These are phyloP conservation scores for Aspergillus floridensis DNA, from an alignment of 2,329 filamentous ascomycete genomes.

Conservation along the genomic window DNA sequence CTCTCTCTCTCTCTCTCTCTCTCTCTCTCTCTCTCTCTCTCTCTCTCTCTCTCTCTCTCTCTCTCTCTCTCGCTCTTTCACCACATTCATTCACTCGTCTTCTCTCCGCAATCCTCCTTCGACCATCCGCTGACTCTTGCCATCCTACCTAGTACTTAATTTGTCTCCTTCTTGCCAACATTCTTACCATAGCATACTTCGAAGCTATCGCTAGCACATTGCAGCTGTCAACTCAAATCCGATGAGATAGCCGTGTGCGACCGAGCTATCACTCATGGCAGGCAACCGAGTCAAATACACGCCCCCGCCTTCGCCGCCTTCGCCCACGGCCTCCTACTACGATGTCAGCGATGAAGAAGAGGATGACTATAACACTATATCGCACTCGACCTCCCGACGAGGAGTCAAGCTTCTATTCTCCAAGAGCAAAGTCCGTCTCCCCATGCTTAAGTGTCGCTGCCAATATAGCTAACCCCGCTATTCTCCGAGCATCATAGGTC, in stretches of 20 bases:
- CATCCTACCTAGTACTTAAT: neutral
- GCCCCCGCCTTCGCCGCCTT: slow-evolving; percentile 52
- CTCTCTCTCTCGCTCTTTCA: neutral
- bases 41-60: neutral
- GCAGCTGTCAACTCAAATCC: neutral
- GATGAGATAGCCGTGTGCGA: neutral
- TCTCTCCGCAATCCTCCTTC: slow-evolving; percentile 4
- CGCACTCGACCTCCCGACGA: slow-evolving; percentile 69
- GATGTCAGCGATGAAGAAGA: slow-evolving; percentile 96
- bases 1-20: too few species aligned
- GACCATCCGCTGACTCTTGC: slow-evolving; percentile 1
- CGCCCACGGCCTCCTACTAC: slow-evolving; percentile 85
- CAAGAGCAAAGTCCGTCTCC: slow-evolving; percentile 78
- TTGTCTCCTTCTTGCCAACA: neutral
- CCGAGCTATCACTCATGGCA: slow-evolving; percentile 27
- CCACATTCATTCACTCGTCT: slow-evolving; percentile 2
- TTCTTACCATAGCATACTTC: neutral
- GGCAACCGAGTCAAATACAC: slow-evolving; percentile 33
- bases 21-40: too few species aligned
- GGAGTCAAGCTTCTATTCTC: slow-evolving; percentile 93
- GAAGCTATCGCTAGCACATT: neutral
- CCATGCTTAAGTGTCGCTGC: neutral
- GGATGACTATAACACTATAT: slow-evolving; percentile 90
- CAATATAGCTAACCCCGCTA: neutral
- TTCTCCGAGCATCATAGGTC: slow-evolving; percentile 56